Conservation (phyloP, 2,329 filamentous ascomycete genomes). For the Scedosporium apiospermum region DNA sequence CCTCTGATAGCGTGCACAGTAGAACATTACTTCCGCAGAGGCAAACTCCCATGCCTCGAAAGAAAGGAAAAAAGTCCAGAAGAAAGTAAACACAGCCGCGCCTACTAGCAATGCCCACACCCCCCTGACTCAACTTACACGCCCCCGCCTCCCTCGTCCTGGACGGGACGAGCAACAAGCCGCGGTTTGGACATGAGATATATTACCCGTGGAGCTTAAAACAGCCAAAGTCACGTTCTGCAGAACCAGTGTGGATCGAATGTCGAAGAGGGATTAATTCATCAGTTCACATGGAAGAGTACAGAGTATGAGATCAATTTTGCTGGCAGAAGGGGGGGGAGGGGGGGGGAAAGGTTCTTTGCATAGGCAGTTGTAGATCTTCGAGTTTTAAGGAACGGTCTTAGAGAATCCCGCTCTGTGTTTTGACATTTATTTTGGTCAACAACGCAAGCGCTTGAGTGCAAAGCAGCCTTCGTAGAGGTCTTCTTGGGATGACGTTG, state of each 20-base stretch:
- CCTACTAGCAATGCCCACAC: too few relatives aligned
- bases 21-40: background rate
- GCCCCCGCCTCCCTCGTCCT: too few relatives aligned
- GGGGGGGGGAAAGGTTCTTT: too few relatives aligned
- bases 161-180: background rate
- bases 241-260: background rate
- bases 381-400: background rate
- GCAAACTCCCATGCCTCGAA: background rate
- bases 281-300: background rate
- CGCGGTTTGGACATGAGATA: background rate
- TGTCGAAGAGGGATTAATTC: too few relatives aligned
- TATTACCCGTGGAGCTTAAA: background rate
- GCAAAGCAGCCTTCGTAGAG: background rate
- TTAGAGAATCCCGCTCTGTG: background rate
- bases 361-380: too few relatives aligned
- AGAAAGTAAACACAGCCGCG: background rate
- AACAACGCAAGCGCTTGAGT: background rate
- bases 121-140: too few relatives aligned
- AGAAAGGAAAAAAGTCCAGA: background rate
- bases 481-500: too few relatives aligned
- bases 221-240: background rate
- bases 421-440: background rate
- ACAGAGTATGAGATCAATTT: too few relatives aligned
- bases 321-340: too few relatives aligned
- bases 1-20: too few relatives aligned